Evolutionary conservation across 768 basidiomycete species (phyloP).

Genomic region (Dacryopinax primogenitus): DNA sequence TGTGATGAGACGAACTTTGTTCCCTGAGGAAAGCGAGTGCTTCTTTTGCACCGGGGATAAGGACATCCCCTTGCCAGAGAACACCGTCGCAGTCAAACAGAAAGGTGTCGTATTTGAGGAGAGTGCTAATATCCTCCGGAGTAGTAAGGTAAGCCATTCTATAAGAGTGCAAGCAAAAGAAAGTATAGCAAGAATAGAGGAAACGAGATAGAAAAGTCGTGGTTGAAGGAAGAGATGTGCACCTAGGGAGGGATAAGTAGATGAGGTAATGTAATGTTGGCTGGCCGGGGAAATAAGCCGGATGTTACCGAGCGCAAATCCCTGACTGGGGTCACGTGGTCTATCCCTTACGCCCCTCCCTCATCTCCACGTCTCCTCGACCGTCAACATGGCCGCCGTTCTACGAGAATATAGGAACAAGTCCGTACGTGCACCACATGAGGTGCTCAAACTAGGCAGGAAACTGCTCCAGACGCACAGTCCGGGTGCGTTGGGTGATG

Average conservation of each 20-base stretch:
- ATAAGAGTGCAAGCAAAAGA: not conserved
- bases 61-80: slow-evolving; percentile 71
- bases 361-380: not conserved
- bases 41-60: slow-evolving; percentile 65
- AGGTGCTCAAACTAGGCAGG: slow-evolving; percentile 44
- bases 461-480: slow-evolving; percentile 38
- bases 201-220: too few species aligned
- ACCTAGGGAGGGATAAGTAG: too few species aligned
- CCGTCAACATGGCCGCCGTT: slow-evolving; percentile 8
- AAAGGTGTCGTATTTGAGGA: slow-evolving; percentile 74
- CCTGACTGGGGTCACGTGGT: too few species aligned
- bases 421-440: slow-evolving; percentile 33
- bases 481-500: slow-evolving; percentile 39
- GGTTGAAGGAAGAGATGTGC: too few species aligned
- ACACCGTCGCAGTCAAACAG: slow-evolving; percentile 96
- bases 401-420: slow-evolving; percentile 11
- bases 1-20: slow-evolving; percentile 46
- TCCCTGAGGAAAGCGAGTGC: slow-evolving; percentile 60
- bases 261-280: too few species aligned
- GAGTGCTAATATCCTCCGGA: slow-evolving; percentile 10
- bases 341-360: too few species aligned
- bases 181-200: not conserved
- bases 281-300: not conserved
- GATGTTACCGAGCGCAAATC: not conserved
- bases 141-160: not conserved